Percentiles rank a stretch among this genome's conserved stretches.
phyloP scores from a whole-genome alignment of 768 basidiomycete species.

The Dacryopinax spathularia region DNA sequence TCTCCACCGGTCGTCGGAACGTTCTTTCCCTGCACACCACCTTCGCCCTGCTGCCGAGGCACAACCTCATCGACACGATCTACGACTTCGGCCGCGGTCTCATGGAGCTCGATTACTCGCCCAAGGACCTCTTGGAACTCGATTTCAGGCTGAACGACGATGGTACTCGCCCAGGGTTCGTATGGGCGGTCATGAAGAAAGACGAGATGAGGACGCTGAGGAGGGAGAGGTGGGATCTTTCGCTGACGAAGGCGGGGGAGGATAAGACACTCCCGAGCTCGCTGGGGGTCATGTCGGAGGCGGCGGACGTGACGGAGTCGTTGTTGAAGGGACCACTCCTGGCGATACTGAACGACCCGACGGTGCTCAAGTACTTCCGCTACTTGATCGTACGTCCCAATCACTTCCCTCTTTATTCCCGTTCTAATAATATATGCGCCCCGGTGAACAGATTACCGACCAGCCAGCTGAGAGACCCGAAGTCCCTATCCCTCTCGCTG shows the following conservation, averaged over 20 bases:
- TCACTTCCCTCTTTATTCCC: not conserved
- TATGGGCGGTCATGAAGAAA: slow-evolving; percentile 76
- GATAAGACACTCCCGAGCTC: slow-evolving; percentile 42
- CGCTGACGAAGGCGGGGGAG: slow-evolving; percentile 68
- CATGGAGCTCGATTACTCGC: slow-evolving; percentile 60
- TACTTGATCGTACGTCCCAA: slow-evolving; percentile 54
- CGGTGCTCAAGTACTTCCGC: slow-evolving; percentile 61
- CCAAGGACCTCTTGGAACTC: slow-evolving; percentile 54
- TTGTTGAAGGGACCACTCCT: slow-evolving; percentile 51
- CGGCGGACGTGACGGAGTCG: slow-evolving; percentile 68
- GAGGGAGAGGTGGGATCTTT: slow-evolving; percentile 71
- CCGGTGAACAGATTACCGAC: slow-evolving; percentile 51
- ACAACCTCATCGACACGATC: slow-evolving; percentile 57
- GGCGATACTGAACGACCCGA: slow-evolving; percentile 47
- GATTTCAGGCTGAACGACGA: slow-evolving; percentile 57
- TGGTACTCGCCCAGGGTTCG: slow-evolving; percentile 45
- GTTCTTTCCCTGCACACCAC: slow-evolving; percentile 65
- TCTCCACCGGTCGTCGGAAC: slow-evolving; percentile 73
- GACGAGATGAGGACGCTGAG: slow-evolving; percentile 56
- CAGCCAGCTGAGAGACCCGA: slow-evolving; percentile 61
- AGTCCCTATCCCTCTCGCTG: slow-evolving; percentile 33
- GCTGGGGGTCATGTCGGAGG: slow-evolving; percentile 74
- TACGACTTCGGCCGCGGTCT: slow-evolving; percentile 50
- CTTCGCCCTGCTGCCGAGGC: slow-evolving; percentile 64
- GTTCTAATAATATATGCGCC: not conserved